Conservation (phyloP, 306 rosid genomes). For the Gastrolobium villosum region DNA sequence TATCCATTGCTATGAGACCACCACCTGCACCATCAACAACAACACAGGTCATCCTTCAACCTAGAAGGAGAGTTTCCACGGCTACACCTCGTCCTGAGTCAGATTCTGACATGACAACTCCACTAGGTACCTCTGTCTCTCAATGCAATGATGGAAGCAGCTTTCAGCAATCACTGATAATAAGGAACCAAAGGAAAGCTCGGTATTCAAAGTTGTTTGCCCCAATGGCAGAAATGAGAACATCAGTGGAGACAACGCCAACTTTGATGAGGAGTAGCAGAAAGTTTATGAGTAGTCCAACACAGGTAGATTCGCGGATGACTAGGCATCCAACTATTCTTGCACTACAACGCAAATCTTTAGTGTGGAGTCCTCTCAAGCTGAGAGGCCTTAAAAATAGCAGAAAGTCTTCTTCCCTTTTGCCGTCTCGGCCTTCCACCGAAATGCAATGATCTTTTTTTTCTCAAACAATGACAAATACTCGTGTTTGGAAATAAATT, state of each 20-base stretch:
- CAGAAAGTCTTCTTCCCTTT: conserved; percentile 72
- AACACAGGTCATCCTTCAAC: conserved; percentile 8
- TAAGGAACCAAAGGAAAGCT: conserved; percentile 65
- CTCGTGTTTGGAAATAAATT: neutral
- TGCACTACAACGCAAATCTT: conserved; percentile 68
- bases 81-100: conserved; percentile 69
- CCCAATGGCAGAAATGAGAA: conserved; percentile 61
- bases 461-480: conserved; percentile 9
- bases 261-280: conserved; percentile 61
- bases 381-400: conserved; percentile 58
- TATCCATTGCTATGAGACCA: conserved; percentile 53
- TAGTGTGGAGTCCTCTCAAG: conserved; percentile 88
- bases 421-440: conserved; percentile 61
- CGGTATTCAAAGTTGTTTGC: conserved; percentile 76
- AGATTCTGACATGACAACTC: conserved; percentile 61
- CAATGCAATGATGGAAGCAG: conserved; percentile 51
- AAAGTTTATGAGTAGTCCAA: conserved; percentile 85
- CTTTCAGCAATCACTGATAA: conserved; percentile 54
- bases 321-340: conserved; percentile 58
- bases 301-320: conserved; percentile 51
- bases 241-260: conserved; percentile 72
- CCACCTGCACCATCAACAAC: conserved; percentile 16
- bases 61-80: conserved; percentile 58
- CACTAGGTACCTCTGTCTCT: conserved; percentile 65
- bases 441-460: conserved; percentile 55